These are phyloP conservation scores for Hypoxylon lienhwacheense DNA, from an alignment of 495 filamentous ascomycete genomes.

Conservation along the genomic window DNA sequence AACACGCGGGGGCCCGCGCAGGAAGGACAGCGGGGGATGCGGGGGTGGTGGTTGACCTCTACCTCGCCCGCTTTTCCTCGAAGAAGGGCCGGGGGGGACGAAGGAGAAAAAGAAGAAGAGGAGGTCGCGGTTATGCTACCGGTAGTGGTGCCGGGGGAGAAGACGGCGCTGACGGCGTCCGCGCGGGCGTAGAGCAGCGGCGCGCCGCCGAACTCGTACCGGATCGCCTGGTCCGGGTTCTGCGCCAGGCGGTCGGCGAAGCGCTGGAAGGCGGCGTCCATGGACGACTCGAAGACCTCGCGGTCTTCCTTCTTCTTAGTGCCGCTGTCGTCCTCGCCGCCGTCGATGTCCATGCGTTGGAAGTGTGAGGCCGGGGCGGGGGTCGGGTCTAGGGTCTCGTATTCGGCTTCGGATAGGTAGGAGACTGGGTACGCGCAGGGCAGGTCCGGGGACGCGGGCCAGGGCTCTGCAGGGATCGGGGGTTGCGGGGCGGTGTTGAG, in stretches of 20 bases:
- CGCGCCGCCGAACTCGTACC: conserved; percentile 82
- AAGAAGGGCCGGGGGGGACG: no score
- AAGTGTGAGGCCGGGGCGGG: conserved; percentile 46
- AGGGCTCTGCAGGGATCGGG: conserved; percentile 61
- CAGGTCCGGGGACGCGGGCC: conserved; percentile 67
- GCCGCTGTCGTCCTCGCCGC: conserved; percentile 49
- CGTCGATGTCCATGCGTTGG: conserved; percentile 60
- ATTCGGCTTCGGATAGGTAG: conserved; percentile 84
- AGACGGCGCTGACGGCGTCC: conserved; percentile 55
- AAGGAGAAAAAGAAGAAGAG: no score
- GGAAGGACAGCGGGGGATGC: conserved; percentile 73
- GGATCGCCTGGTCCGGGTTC: conserved; percentile 91
- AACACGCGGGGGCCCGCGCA: conserved; percentile 80
- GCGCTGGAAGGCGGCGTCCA: conserved; percentile 88
- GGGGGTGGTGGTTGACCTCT: no score
- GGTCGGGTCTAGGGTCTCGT: conserved; percentile 73
- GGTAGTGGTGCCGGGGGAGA: neutral
- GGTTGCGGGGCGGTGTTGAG: conserved; percentile 50
- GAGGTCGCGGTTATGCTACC: conserved; percentile 2
- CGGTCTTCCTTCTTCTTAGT: conserved; percentile 68
- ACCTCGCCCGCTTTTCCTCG: no score
- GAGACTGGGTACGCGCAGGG: conserved; percentile 72
- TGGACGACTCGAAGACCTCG: conserved; percentile 76
- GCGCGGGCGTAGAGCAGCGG: conserved; percentile 84
- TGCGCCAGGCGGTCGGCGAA: conserved; percentile 86